These are phyloP conservation scores for Eucalyptus urophylla DNA, from an alignment of 345 rosid species.

Conservation along the genomic window DNA sequence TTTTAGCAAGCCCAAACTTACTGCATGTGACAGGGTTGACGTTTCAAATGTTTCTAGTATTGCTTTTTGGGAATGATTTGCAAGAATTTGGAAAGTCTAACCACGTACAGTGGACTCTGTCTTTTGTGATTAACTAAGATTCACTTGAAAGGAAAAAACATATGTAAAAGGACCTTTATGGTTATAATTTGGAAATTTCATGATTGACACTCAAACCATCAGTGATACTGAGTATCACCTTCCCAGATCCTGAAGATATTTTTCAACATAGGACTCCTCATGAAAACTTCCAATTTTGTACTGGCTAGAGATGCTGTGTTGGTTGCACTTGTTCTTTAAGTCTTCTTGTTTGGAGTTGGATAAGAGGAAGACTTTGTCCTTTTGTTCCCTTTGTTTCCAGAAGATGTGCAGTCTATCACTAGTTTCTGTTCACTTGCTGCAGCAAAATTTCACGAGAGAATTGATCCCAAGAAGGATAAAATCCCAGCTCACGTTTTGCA, in stretches of 20 bases:
- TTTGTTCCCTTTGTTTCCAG: neutral
- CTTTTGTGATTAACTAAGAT: neutral
- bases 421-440: constrained; percentile 8
- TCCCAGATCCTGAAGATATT: neutral
- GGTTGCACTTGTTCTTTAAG: neutral
- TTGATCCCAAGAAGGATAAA: constrained; percentile 78
- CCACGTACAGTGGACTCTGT: neutral
- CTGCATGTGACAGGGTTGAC: neutral
- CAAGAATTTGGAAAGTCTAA: neutral
- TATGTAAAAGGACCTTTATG: neutral
- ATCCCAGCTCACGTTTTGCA: constrained; percentile 84
- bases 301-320: neutral
- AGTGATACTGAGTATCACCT: neutral
- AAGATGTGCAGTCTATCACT: neutral
- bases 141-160: neutral
- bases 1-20: neutral
- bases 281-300: neutral
- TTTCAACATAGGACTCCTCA: neutral
- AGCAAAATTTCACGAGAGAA: constrained; percentile 93
- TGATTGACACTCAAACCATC: neutral
- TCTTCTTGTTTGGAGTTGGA: neutral
- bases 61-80: neutral
- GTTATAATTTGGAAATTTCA: neutral
- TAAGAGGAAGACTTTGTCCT: neutral
- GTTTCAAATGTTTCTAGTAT: neutral